These are phyloP conservation scores for Agaricus blazei DNA, from an alignment of 768 basidiomycete species.

Conservation along the genomic window DNA sequence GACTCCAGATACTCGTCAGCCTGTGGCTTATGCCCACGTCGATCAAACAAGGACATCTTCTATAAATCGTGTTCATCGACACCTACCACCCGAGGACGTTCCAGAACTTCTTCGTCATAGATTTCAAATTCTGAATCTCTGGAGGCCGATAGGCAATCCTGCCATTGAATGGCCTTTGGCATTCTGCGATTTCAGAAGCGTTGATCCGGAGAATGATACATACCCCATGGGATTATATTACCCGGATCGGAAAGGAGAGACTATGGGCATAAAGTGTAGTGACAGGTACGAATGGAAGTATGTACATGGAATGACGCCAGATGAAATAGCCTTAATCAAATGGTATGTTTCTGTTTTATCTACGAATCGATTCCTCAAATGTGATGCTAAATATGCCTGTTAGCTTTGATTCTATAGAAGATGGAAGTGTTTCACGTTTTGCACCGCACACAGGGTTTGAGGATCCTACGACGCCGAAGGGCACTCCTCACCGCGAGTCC, in stretches of 20 bases:
- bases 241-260: conserved; percentile 49
- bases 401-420: conserved; percentile 26
- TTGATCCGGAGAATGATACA: conserved; percentile 35
- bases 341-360: conserved; percentile 28
- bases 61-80: conserved; percentile 30
- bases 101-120: conserved; percentile 30
- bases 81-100: conserved; percentile 28
- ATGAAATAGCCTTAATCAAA: conserved; percentile 49
- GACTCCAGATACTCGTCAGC: conserved; percentile 13
- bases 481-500: conserved; percentile 45
- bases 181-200: conserved; percentile 35
- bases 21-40: conserved; percentile 26
- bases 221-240: conserved; percentile 39
- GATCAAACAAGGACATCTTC: conserved; percentile 34
- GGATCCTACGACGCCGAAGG: conserved; percentile 47
- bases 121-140: conserved; percentile 44
- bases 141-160: conserved; percentile 36
- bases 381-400: too few relatives aligned
- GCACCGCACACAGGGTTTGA: conserved; percentile 59
- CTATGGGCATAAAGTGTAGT: conserved; percentile 37
- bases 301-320: conserved; percentile 36
- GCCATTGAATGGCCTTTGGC: conserved; percentile 35
- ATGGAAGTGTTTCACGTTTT: conserved; percentile 45
- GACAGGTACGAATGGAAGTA: conserved; percentile 50
- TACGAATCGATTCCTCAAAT: too few relatives aligned